Conservation (phyloP, 768 basidiomycete species). For the Cystofilobasidium capitatum region DNA sequence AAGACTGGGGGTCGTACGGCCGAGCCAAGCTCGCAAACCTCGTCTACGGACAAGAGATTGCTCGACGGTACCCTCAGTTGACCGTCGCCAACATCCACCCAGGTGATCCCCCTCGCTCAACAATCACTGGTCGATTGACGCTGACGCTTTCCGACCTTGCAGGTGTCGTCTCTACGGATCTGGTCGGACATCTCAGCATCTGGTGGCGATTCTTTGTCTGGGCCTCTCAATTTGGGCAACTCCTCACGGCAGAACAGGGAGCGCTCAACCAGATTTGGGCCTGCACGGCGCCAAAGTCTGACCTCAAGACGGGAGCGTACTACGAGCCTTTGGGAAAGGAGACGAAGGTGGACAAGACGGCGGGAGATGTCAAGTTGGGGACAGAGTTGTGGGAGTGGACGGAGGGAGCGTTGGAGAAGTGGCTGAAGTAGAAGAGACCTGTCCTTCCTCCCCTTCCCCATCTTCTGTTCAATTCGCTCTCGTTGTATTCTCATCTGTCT, state of each 20-base stretch:
- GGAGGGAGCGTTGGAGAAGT: neutral
- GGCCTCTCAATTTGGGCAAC: neutral
- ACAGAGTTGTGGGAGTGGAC: neutral
- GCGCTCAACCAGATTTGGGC: conserved; percentile 5
- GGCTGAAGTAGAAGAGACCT: too few species aligned
- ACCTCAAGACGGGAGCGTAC: neutral
- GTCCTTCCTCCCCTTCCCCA: too few species aligned
- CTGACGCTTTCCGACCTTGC: neutral
- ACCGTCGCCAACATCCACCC: neutral
- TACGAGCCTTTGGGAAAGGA: neutral
- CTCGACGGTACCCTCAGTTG: neutral
- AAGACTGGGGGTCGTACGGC: neutral
- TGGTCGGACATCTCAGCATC: neutral
- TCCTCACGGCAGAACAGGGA: neutral
- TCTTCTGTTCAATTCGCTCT: too few species aligned
- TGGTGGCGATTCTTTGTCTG: neutral
- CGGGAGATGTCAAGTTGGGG: neutral
- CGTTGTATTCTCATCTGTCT: too few species aligned
- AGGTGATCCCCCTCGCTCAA: neutral
- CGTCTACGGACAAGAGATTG: neutral
- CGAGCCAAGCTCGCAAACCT: neutral
- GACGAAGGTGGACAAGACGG: neutral
- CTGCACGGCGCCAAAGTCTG: neutral
- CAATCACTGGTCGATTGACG: neutral
- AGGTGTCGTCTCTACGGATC: neutral